These are phyloP conservation scores for Fraxinus angustifolia DNA, from an alignment of 305 asterid species.

Conservation along the genomic window DNA sequence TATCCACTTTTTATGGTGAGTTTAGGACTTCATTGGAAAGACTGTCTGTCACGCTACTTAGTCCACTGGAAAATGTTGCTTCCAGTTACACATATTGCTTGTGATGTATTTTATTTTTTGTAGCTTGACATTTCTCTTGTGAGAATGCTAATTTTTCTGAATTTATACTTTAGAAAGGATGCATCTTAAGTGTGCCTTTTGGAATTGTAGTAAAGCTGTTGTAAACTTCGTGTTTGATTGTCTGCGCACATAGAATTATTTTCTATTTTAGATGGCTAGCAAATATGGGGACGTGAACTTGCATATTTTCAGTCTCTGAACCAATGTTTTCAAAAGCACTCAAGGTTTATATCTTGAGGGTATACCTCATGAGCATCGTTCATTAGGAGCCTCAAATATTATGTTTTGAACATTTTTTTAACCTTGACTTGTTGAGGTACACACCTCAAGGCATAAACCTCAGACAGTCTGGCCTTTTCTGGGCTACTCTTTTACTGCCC, in stretches of 20 bases:
- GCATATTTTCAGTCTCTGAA: constrained; percentile 1
- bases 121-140: background rate
- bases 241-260: background rate
- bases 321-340: background rate
- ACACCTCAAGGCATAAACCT: background rate
- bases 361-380: background rate
- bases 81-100: background rate
- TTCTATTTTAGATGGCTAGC: background rate
- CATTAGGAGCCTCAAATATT: background rate
- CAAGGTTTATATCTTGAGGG: background rate
- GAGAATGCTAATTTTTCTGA: constrained; percentile 5
- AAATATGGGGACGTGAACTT: background rate
- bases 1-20: constrained; percentile 94
- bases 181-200: constrained; percentile 9
- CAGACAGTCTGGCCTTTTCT: background rate
- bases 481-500: background rate
- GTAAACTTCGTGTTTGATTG: background rate
- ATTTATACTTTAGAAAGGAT: constrained; percentile 5
- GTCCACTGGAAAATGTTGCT: background rate
- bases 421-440: background rate
- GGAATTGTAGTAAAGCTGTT: constrained; percentile 1
- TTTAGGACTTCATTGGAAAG: constrained; percentile 10
- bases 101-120: background rate
- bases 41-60: constrained; percentile 2
- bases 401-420: background rate